Evolutionary conservation across 805 yeast species (phyloP), one percentile per base, ranked within the genome.

Genomic region (Jamesozyma lodderae): DNA sequence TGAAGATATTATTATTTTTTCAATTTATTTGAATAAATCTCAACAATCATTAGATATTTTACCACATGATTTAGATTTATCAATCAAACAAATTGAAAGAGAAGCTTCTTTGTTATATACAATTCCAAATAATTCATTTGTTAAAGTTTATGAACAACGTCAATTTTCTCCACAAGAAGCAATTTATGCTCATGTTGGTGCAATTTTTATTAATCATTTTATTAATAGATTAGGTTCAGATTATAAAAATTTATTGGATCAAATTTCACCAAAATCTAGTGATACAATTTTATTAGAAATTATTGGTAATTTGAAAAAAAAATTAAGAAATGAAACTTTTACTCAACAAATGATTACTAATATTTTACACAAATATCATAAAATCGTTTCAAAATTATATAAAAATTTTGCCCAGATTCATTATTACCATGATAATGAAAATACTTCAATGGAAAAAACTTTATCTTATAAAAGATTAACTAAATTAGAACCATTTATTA

Each of bases 21-120:
- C 96, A 27, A 73, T 87, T 69, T 92, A 92, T 63, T 72, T 90
- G 54, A 75, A 75, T 33, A 81, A 84, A 41, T 59, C 67, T 17
- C 67, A 73, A 24, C 78, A 72, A 46, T 62, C 64, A 4, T 59
- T 62, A 40, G 64, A 52, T 19, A 57, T 64, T 14, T 36, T 52
- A 35, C 49, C 53, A 9, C 45, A 48, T 32, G 53, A 54, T 24
- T 45, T 57, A 33, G 90, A 86, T 52, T 70, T 81, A 52, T 79
- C 94, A 18, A 79, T 88, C 46, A 79, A 79, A 59, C 97, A 90
- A 68, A 81, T 90, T 44, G 80, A 84, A 55, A 87, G 85, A 66
- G 98, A 90, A 64, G 95, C 95, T 25, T 86, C 96, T 4, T 71
- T 92, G 52, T 70, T 90, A 48, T 92, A 83, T 64, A 83, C 95